Base-by-base conservation (phyloP, 441 rosid genomes). In the Jatropha multifida region DNA sequence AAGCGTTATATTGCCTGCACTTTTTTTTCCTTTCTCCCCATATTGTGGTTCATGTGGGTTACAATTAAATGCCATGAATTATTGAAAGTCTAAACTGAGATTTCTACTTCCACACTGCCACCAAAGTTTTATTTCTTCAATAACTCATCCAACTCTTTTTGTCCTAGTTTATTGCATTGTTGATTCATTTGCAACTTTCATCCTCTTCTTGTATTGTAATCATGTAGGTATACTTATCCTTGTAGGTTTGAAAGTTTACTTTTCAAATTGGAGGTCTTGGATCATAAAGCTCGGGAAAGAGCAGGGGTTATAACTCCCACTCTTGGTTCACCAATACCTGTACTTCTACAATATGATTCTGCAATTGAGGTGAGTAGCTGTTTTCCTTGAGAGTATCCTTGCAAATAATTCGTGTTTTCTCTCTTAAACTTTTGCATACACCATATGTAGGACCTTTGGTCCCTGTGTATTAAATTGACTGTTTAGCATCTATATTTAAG, bases 251-350 rank as follows among this genome's bases (percentile, higher is more conserved):
- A 96, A 90, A 71, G 68, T 77, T 86, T 96, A 82, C 61, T 94
- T 65, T 96, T 90, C 84, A 94, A 90, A 83, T 83, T 96, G 76
- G 99, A 94, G 87, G 97, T 94, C 54, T 82, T 94, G 89, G 99
- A 96, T 90, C 99, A 94, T 82, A 96, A 92, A 81, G 93, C 97
- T 67, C 87, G 98, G 78, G 98, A 96, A 84, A 92, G 96, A 88
- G 97, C 98, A 68, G 97, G 98, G 74, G 84, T 92, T 74, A 87
- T 94, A 83, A 77, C 94, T 67, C 88, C 96, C 55, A 88, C 97
- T 49, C 91, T 92, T 85, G 96, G 92, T 74, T 86, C 93, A 74
- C 88, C 97, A 26, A 86, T 94, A 77, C 97, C 97, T 69, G 93
- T 91, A 76, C 87, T 91, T 76, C 79, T 96, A 80, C 94, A 89